Base-by-base conservation (phyloP, 2,329 filamentous ascomycete species). In the Paracoccidioides lutzii region DNA sequence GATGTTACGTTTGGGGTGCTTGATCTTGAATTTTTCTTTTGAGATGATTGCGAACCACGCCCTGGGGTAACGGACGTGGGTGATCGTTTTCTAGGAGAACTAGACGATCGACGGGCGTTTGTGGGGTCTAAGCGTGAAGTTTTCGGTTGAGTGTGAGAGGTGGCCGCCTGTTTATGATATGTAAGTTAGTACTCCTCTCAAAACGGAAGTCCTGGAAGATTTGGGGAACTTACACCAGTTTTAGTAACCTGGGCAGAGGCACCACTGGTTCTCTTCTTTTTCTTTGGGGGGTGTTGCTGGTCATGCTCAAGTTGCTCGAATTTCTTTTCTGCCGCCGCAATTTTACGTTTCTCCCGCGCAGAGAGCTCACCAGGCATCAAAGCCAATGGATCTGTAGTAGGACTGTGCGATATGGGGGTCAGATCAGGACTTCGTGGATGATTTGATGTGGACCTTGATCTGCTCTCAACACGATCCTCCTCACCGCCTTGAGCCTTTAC, bases 301-400 rank as follows among this genome's bases (percentile, higher is more conserved):
- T 83, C 78, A 50, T 78, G 73, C 61, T 83, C 81, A 59, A 82
- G 72, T 61, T 81, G 76, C 59, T 81, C 76, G 59, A 83, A 83
- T 57, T 83, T 76, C 60, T 79, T 79, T 62, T 84, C 81, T 44
- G 80, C 78, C 55, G 81, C 80, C 54, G 80, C 79, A 49, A 84
- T 74, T 67, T 84, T 84, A 57, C 81, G 78, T 62, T 77, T 77
- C 61, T 84, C 81, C 4, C 81, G 76, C 58, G 79, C 81, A 1
- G 81, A 83, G 59, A 83, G 71, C 59, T 81, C 81, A 9, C 74
- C 70, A 52, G 71, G 58, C 4, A 67, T 61, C 33, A 69, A 67
- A 8, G 73, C 66, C 44, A 76, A 61, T 0, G 61, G 57, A 56
- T 75, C 76, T 33, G 72, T 68, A 6, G 72, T 68, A 6, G 73